phyloP scores from a whole-genome alignment of 306 rosid species.

The Inga laurina region DNA sequence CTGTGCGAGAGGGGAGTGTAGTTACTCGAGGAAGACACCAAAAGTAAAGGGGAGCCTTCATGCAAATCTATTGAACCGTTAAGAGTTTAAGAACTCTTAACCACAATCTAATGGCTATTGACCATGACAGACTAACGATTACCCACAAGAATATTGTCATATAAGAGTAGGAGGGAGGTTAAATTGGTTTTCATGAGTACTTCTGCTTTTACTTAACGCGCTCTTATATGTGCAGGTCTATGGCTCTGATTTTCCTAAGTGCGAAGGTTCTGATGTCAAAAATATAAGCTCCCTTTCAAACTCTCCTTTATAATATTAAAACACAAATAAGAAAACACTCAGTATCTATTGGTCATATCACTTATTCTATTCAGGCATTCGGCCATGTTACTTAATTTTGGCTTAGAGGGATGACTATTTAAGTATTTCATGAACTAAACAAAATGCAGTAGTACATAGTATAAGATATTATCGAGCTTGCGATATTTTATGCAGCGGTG shows the following conservation, averaged over 20 bases:
- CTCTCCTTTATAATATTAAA: slow-evolving; percentile 37
- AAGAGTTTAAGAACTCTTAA: too few relatives aligned
- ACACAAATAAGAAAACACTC: slow-evolving; percentile 23
- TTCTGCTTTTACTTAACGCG: background rate
- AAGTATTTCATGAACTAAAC: background rate
- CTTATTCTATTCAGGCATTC: background rate
- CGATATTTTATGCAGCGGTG: too few relatives aligned
- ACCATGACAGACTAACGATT: too few relatives aligned
- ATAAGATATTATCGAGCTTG: too few relatives aligned
- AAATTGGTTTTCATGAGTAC: slow-evolving; percentile 26
- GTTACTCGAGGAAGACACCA: too few relatives aligned
- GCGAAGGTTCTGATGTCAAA: slow-evolving; percentile 44
- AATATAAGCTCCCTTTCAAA: slow-evolving; percentile 49
- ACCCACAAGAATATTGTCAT: too few relatives aligned
- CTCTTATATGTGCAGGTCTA: slow-evolving; percentile 32
- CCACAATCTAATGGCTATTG: too few relatives aligned
- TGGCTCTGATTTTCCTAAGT: slow-evolving; percentile 36
- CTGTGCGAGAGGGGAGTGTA: too few relatives aligned
- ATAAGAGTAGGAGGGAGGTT: background rate
- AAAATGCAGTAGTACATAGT: too few relatives aligned
- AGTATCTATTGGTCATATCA: background rate
- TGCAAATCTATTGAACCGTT: too few relatives aligned
- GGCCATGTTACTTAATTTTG: background rate
- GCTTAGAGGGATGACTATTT: background rate
- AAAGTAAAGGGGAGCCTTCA: too few relatives aligned